Conservation (phyloP, 2,329 filamentous ascomycete species). For the Fusarium sp. region DNA sequence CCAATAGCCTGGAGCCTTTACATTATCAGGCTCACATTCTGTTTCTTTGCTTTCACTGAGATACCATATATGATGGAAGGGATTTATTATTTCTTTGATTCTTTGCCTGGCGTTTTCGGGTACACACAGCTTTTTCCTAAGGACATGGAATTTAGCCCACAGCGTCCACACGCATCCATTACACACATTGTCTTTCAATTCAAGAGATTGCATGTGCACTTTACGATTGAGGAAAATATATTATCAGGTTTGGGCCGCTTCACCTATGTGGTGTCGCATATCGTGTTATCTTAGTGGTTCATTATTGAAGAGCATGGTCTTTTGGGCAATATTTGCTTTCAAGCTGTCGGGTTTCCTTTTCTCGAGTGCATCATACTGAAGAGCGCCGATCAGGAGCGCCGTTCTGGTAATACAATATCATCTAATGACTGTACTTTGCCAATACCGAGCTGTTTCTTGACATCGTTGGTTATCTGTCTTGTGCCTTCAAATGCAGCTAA, state of each 20-base stretch:
- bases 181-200: slow-evolving; percentile 32
- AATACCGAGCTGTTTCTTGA: not conserved
- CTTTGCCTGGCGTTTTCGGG: slow-evolving; percentile 31
- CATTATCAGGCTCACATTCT: slow-evolving; percentile 1
- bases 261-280: not conserved
- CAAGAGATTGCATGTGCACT: slow-evolving; percentile 25
- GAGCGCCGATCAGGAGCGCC: not conserved
- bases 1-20: slow-evolving; percentile 42
- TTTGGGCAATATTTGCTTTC: slow-evolving; percentile 3
- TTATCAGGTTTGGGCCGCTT: slow-evolving; percentile 16
- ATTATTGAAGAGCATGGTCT: slow-evolving; percentile 24
- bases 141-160: slow-evolving; percentile 27
- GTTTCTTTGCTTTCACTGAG: slow-evolving; percentile 20
- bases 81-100: slow-evolving; percentile 19
- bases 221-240: slow-evolving; percentile 11
- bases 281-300: slow-evolving; percentile 10
- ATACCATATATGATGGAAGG: slow-evolving; percentile 39
- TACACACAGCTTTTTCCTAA: slow-evolving; percentile 34
- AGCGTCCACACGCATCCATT: slow-evolving; percentile 41
- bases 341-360: slow-evolving; percentile 5
- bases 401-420: slow-evolving; percentile 12
- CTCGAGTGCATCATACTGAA: slow-evolving; percentile 3
- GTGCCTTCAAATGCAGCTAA: not conserved
- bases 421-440: slow-evolving; percentile 2
- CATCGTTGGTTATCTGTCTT: not conserved